Evolutionary conservation across 768 basidiomycete species (phyloP).

Genomic region (Pisolithus microcarpus): DNA sequence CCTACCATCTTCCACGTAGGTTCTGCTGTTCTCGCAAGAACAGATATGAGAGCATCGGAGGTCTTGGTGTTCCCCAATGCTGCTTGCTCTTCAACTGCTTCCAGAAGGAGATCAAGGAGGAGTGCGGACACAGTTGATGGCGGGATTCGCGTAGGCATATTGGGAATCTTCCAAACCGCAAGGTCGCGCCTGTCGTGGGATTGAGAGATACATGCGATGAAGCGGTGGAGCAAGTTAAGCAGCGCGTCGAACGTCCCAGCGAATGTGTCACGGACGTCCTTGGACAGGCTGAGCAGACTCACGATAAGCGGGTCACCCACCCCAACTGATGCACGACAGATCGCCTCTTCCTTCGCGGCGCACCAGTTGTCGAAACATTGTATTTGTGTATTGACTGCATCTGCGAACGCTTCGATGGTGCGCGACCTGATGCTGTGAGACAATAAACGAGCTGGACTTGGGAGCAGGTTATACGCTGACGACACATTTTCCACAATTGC

Average conservation of each 20-base stretch:
- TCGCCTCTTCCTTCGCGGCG: slow-evolving; percentile 56
- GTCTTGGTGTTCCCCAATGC: slow-evolving; percentile 52
- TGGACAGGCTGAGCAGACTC: slow-evolving; percentile 62
- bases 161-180: slow-evolving; percentile 36
- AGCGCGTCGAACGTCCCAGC: slow-evolving; percentile 52
- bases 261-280: slow-evolving; percentile 49
- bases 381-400: slow-evolving; percentile 60
- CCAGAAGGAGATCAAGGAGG: slow-evolving; percentile 58
- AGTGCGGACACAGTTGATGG: slow-evolving; percentile 50
- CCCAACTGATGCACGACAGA: slow-evolving; percentile 54
- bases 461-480: slow-evolving; percentile 10
- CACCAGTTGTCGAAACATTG: slow-evolving; percentile 63
- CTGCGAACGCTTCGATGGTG: slow-evolving; percentile 78
- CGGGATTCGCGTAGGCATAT: slow-evolving; percentile 32
- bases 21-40: slow-evolving; percentile 58
- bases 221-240: slow-evolving; percentile 38
- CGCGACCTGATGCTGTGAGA: slow-evolving; percentile 32
- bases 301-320: slow-evolving; percentile 36
- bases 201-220: slow-evolving; percentile 25
- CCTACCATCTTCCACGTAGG: slow-evolving; percentile 71
- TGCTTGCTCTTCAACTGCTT: slow-evolving; percentile 48
- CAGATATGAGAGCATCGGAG: slow-evolving; percentile 49
- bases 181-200: slow-evolving; percentile 21
- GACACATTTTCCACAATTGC: slow-evolving; percentile 36
- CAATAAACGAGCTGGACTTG: slow-evolving; percentile 19